Conservation (phyloP, 768 basidiomycete genomes). For the Dictyophora rubrovolvata region DNA sequence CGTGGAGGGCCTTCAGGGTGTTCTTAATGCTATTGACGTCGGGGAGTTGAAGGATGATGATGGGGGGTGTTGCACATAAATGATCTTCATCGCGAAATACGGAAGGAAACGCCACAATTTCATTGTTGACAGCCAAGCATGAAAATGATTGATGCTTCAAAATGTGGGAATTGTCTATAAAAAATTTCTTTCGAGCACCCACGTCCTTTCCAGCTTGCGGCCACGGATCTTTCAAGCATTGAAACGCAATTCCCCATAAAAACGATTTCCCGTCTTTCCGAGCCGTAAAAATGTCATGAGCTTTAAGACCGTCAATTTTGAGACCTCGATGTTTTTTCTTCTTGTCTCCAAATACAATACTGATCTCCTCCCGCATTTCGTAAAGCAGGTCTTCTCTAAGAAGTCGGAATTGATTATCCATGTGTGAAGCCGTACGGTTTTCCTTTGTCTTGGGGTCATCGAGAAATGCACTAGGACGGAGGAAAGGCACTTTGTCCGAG, state of each 20-base stretch:
- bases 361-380: slow-evolving; percentile 47
- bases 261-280: background rate
- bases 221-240: slow-evolving; percentile 21
- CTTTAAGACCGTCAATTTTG: slow-evolving; percentile 27
- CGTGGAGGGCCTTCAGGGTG: slow-evolving; percentile 31
- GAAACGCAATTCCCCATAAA: slow-evolving; percentile 27
- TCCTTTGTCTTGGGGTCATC: slow-evolving; percentile 32
- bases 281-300: slow-evolving; percentile 24
- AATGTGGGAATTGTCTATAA: slow-evolving; percentile 30
- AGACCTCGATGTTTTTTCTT: slow-evolving; percentile 28
- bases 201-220: slow-evolving; percentile 17
- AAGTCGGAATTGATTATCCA: slow-evolving; percentile 60
- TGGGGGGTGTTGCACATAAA: slow-evolving; percentile 36
- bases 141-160: slow-evolving; percentile 45
- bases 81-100: slow-evolving; percentile 45
- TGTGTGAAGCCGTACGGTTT: slow-evolving; percentile 34
- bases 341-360: slow-evolving; percentile 29
- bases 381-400: slow-evolving; percentile 53
- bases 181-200: slow-evolving; percentile 28
- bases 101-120: slow-evolving; percentile 42
- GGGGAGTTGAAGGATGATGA: slow-evolving; percentile 44
- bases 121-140: slow-evolving; percentile 38
- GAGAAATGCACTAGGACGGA: slow-evolving; percentile 34
- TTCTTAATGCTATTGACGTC: slow-evolving; percentile 27
- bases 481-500: slow-evolving; percentile 35